Evolutionary conservation across 306 rosid species (phyloP).

Genomic region (Cicer judaicum): DNA sequence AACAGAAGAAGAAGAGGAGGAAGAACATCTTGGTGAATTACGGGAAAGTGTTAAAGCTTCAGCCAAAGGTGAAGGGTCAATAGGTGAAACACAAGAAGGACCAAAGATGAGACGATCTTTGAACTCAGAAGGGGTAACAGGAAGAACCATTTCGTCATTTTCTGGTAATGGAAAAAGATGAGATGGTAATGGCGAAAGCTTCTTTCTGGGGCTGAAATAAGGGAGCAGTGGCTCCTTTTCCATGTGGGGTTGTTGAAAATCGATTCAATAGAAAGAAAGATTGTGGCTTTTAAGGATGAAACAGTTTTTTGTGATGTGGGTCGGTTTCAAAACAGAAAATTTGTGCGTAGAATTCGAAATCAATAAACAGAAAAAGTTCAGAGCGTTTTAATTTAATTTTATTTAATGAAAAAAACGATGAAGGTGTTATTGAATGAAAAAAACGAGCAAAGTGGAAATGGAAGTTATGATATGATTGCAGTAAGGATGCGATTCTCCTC

Average conservation of each 20-base stretch:
- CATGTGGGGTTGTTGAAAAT: conserved; percentile 48
- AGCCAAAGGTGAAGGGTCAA: conserved; percentile 59
- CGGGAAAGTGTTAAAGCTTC: conserved; percentile 68
- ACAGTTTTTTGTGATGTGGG: not conserved
- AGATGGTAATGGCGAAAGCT: conserved; percentile 15
- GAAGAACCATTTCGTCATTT: conserved; percentile 61
- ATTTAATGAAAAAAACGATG: not conserved
- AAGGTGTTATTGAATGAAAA: not conserved
- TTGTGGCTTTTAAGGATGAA: conserved; percentile 6
- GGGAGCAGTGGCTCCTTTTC: conserved; percentile 87
- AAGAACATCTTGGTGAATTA: conserved; percentile 54
- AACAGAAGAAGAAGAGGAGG: conserved; percentile 51
- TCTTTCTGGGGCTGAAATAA: conserved; percentile 61
- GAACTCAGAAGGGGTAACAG: conserved; percentile 66
- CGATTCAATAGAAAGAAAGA: not conserved
- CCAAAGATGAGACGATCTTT: conserved; percentile 90
- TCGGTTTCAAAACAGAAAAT: not conserved
- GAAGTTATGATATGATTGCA: not conserved
- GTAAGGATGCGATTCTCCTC: not conserved
- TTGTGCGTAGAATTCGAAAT: not conserved
- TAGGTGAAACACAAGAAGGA: conserved; percentile 54
- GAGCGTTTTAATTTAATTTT: not conserved
- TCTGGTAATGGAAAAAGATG: conserved; percentile 67
- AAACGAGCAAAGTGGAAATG: not conserved
- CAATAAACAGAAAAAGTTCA: not conserved